phyloP scores from a whole-genome alignment of 2,329 filamentous ascomycete genomes.

The Microsporum canis region DNA sequence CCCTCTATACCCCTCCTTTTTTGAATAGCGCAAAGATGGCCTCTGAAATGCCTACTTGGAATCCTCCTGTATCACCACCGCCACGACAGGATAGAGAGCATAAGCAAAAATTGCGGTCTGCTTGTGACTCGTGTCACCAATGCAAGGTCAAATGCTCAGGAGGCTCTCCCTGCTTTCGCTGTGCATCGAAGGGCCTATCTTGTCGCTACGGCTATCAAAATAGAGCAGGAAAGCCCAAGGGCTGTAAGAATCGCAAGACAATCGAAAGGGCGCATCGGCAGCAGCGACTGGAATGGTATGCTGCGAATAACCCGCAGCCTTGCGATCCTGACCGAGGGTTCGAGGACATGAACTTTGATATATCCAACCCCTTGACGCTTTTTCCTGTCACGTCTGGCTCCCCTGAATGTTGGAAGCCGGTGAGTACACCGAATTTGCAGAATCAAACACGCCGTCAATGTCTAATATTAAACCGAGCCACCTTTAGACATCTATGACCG shows the following conservation, averaged over 20 bases:
- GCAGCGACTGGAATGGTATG: background rate
- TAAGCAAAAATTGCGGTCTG: conserved; percentile 3
- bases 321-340: background rate
- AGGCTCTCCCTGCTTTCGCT: background rate
- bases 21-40: background rate
- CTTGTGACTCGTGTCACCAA: conserved; percentile 3
- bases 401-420: background rate
- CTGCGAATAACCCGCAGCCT: background rate
- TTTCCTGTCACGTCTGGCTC: background rate
- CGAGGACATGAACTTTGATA: background rate
- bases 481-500: background rate
- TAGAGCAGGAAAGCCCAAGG: conserved; percentile 1
- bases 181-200: background rate
- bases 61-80: background rate
- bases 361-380: background rate
- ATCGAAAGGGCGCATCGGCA: background rate
- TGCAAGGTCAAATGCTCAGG: conserved; percentile 4
- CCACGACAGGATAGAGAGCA: background rate
- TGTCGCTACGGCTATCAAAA: conserved; percentile 5
- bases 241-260: conserved; percentile 3
- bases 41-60: background rate
- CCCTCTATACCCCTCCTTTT: background rate
- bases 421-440: background rate
- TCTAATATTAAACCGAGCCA: background rate
- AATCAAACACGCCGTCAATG: background rate